Percentiles rank a stretch among this genome's conserved stretches.
Evolutionary conservation across 73 alveolate species (phyloP).

Genomic region (Tetrahymena borealis): DNA sequence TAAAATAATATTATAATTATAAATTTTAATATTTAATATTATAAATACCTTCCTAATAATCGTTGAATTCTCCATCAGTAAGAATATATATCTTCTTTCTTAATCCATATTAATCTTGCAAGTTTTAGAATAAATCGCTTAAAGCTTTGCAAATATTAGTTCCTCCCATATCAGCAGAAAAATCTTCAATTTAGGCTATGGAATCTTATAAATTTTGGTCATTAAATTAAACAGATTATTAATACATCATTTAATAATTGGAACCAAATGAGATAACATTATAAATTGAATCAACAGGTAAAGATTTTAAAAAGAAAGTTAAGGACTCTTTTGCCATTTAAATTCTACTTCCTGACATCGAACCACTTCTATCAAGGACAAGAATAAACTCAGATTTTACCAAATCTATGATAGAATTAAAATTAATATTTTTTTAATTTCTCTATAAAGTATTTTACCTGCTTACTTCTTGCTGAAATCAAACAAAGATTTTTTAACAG

Average conservation of each 20-base stretch:
- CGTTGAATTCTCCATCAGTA: slow-evolving; percentile 86
- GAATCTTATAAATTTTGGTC: slow-evolving; percentile 49
- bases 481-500: background rate
- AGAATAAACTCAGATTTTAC: slow-evolving; percentile 44
- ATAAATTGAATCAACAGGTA: slow-evolving; percentile 64
- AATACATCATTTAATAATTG: slow-evolving; percentile 22
- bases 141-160: slow-evolving; percentile 77
- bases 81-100: slow-evolving; percentile 61
- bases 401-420: background rate
- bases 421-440: no score
- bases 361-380: slow-evolving; percentile 79
- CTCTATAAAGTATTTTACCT: background rate
- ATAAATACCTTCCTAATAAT: slow-evolving; percentile 55
- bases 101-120: slow-evolving; percentile 10
- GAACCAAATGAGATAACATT: slow-evolving; percentile 75
- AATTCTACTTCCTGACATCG: slow-evolving; percentile 70
- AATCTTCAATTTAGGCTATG: slow-evolving; percentile 8
- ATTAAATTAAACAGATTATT: slow-evolving; percentile 22
- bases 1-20: background rate
- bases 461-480: background rate
- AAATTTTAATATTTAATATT: slow-evolving; percentile 28
- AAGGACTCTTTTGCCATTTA: slow-evolving; percentile 65
- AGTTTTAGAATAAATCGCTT: slow-evolving; percentile 35
- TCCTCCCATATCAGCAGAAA: slow-evolving; percentile 87
- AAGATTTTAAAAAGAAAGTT: slow-evolving; percentile 57